These are phyloP conservation scores for Arabis hirsuta DNA, from an alignment of 345 rosid genomes.

Conservation along the genomic window DNA sequence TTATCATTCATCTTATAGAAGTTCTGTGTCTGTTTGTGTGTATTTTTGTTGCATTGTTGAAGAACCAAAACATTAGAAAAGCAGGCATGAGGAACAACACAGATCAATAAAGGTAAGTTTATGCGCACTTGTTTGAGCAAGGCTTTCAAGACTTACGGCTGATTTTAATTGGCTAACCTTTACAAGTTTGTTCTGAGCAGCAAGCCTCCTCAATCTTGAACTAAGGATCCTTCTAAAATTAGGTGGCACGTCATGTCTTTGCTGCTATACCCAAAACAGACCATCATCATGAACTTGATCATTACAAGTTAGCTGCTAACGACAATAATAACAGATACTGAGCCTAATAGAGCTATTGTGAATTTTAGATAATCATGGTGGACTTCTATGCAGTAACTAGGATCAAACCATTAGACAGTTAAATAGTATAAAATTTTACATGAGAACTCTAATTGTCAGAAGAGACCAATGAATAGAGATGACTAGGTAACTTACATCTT, in stretches of 20 bases:
- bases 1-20: conserved; percentile 56
- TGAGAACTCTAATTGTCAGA: conserved; percentile 1
- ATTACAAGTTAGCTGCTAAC: conserved; percentile 13
- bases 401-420: conserved; percentile 10
- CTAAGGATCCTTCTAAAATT: conserved; percentile 65
- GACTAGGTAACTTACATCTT: conserved; percentile 3
- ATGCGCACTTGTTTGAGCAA: conserved; percentile 30
- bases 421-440: not conserved
- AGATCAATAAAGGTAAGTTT: conserved; percentile 16
- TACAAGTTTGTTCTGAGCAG: conserved; percentile 68
- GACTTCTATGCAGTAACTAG: conserved; percentile 6
- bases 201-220: conserved; percentile 79
- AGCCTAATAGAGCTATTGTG: conserved; percentile 9
- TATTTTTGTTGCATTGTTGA: conserved; percentile 32
- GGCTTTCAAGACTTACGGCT: conserved; percentile 42
- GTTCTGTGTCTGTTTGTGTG: conserved; percentile 62
- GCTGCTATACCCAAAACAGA: conserved; percentile 48
- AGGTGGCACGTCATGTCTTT: conserved; percentile 62
- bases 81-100: conserved; percentile 25
- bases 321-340: not conserved
- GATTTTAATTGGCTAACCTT: conserved; percentile 56
- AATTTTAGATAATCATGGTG: conserved; percentile 2
- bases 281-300: conserved; percentile 22
- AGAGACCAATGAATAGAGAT: not conserved
- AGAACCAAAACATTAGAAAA: conserved; percentile 23